Evolutionary conservation across 2,329 filamentous ascomycete species (phyloP), one percentile per base, ranked within the genome.

Genomic region (Didymella keratinophila): DNA sequence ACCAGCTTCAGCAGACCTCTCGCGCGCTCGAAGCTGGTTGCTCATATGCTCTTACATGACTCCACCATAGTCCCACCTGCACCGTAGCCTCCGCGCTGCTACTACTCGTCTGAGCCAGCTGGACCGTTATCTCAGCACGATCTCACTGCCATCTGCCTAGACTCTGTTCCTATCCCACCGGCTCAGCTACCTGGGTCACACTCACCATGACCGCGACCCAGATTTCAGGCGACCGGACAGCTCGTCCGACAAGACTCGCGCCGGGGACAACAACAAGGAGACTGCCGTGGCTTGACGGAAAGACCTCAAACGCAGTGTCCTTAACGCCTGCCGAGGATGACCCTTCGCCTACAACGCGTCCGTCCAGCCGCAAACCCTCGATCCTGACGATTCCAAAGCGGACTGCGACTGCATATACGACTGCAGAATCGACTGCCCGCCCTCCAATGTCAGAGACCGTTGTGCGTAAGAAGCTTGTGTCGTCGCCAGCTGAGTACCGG

Each of bases 271-370:
- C 60, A 5, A 28, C 51, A 1, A 73, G 63, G 21, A 69, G 51
- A 45, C 67, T 75, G 20, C 73, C 72, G 16, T 76, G 73, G 73
- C 64, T 76, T 8, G 70, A 72, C 43, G 63, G 62, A 16, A 72
- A 66, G 12, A 43, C 37, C n/a, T 52, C 67, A 5, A 60, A 57
- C 28, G 27, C 39, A 16, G 47, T 53, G 21, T 25, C n/a, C 36
- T 28, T 21, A 20, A 36, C 48, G 6, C 60, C 57, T 6, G 32
- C 42, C 43, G 42, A 51, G 8, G 43, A 58, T 1, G 37, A 58
- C 16, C 41, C 56, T 18, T 62, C 63, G 14, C 52, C 63, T 5
- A 48, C 41, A n/a, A 59, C 52, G 16, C 58, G 30, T 20, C 39
- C 32, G 5, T 43, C 47, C 25, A 49, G 18, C 42, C 57, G 58